Conservation (phyloP, 2,329 filamentous ascomycete genomes). For the Leptographium radiaticola region DNA sequence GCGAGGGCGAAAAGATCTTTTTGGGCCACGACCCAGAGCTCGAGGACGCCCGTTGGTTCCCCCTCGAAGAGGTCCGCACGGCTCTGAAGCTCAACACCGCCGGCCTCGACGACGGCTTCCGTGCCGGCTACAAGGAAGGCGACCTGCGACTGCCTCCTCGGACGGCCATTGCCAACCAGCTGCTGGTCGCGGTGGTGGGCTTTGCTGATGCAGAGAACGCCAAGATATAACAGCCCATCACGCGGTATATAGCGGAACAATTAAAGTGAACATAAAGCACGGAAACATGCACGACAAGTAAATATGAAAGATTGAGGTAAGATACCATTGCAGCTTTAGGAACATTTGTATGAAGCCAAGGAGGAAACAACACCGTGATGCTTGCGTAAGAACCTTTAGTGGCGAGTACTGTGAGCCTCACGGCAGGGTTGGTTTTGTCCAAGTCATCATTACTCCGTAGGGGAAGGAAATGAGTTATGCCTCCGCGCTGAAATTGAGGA, state of each 20-base stretch:
- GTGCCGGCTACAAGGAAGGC: constrained; percentile 60
- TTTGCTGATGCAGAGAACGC: constrained; percentile 40
- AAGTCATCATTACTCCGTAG: no score
- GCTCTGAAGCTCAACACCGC: constrained; percentile 57
- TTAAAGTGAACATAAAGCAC: no score
- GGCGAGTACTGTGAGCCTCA: no score
- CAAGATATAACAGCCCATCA: constrained; percentile 30
- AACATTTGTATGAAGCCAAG: not conserved
- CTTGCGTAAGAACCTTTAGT: no score
- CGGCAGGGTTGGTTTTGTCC: no score
- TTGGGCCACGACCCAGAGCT: constrained; percentile 84
- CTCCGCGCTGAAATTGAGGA: no score
- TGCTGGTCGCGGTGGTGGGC: constrained; percentile 70
- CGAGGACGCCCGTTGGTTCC: constrained; percentile 81
- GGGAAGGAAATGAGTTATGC: no score
- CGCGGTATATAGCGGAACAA: not conserved
- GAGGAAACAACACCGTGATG: no score
- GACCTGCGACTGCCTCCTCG: constrained; percentile 66
- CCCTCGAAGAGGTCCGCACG: constrained; percentile 64
- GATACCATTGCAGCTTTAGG: not conserved
- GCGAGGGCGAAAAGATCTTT: constrained; percentile 62
- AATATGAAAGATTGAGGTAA: no score
- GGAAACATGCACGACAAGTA: no score
- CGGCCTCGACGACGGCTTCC: constrained; percentile 50
- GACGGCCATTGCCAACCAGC: constrained; percentile 85